A percentile compares a stretch with the other conserved stretches of the same genome.
These are phyloP conservation scores for Chlamydomonas sp. DNA, from an alignment of 139 green algal genomes.

Conservation along the genomic window DNA sequence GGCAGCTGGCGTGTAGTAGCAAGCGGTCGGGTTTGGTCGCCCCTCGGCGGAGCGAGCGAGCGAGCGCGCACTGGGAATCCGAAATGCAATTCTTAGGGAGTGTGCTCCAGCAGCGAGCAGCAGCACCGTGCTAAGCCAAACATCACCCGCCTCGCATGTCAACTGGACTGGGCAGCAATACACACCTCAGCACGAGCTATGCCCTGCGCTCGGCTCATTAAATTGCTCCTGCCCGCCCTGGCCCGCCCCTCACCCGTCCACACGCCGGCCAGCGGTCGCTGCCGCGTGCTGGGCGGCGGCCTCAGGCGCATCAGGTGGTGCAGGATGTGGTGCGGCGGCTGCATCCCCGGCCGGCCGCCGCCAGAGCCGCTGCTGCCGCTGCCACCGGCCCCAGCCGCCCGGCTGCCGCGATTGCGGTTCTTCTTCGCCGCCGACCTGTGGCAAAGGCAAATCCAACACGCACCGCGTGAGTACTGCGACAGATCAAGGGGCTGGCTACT, in stretches of 20 bases:
- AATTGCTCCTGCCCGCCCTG: neutral
- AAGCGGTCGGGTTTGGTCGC: too few relatives aligned
- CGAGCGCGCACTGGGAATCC: too few relatives aligned
- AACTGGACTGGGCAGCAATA: neutral
- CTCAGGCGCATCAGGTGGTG: conserved; percentile 39
- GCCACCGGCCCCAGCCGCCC: neutral
- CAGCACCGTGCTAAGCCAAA: too few relatives aligned
- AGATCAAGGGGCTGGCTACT: too few relatives aligned
- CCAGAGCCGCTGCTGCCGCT: neutral
- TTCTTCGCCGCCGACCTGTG: neutral
- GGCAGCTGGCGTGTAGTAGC: too few relatives aligned
- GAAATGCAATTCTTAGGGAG: too few relatives aligned
- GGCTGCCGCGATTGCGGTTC: neutral
- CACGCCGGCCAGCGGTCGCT: conserved; percentile 22
- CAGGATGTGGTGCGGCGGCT: neutral
- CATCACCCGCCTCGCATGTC: too few relatives aligned
- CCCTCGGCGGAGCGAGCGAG: too few relatives aligned
- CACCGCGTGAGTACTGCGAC: too few relatives aligned
- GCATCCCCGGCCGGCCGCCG: neutral
- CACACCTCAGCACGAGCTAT: too few relatives aligned
- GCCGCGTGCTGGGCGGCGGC: conserved; percentile 12
- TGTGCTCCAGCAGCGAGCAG: too few relatives aligned
- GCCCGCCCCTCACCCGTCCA: conserved; percentile 12
- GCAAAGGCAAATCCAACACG: neutral
- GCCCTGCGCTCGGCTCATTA: neutral